phyloP scores from a whole-genome alignment of 495 filamentous ascomycete genomes.

The Talaromyces thailandensis region DNA sequence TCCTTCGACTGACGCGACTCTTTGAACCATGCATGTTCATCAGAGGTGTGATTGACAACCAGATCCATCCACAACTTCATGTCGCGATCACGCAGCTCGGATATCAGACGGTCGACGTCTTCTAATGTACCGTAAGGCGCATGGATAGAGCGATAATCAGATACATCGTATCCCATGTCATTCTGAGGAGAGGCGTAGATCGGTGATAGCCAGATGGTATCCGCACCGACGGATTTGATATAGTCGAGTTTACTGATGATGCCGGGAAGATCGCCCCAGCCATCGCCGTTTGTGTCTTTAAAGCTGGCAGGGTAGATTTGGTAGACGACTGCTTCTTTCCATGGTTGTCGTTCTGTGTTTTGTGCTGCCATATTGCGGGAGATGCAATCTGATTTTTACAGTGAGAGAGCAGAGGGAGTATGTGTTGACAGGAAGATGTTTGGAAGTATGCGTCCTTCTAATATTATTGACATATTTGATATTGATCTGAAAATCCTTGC shows the following conservation, averaged over 20 bases:
- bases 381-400: background rate
- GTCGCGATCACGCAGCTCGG: constrained; percentile 27
- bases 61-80: constrained; percentile 54
- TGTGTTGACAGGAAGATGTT: background rate
- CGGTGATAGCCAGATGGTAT: constrained; percentile 61
- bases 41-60: constrained; percentile 55
- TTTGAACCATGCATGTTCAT: constrained; percentile 53
- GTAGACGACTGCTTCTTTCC: constrained; percentile 51
- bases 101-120: constrained; percentile 42
- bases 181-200: constrained; percentile 56
- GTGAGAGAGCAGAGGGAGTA: background rate
- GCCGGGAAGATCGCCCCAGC: constrained; percentile 57
- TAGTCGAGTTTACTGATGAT: constrained; percentile 59
- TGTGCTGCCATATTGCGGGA: background rate
- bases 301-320: constrained; percentile 62
- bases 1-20: constrained; percentile 42
- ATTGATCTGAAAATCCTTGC: background rate
- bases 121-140: constrained; percentile 35
- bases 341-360: constrained; percentile 27
- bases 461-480: background rate
- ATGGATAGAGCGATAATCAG: background rate
- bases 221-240: constrained; percentile 50
- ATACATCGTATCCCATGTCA: constrained; percentile 29
- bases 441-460: background rate
- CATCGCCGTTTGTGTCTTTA: constrained; percentile 57